phyloP scores from a whole-genome alignment of 306 rosid species.

The Styphnolobium japonicum region DNA sequence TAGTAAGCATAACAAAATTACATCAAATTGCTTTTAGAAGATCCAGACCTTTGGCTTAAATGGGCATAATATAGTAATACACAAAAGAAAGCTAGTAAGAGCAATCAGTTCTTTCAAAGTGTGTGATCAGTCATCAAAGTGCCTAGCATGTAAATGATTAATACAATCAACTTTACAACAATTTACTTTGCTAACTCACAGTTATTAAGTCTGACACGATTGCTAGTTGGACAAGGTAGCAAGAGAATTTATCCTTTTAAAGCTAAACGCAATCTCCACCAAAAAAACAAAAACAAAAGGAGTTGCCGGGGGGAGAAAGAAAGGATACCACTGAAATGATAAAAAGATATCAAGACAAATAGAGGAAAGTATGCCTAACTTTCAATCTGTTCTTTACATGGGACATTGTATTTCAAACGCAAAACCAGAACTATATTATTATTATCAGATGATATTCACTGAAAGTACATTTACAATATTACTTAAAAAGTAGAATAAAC shows the following conservation, averaged over 20 bases:
- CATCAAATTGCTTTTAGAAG: neutral
- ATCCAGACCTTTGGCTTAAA: neutral
- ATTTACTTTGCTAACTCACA: neutral
- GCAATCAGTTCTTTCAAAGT: conserved; percentile 2
- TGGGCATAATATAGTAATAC: neutral
- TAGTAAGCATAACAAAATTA: neutral
- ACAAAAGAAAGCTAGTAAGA: neutral
- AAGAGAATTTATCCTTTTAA: neutral
- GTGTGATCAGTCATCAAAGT: neutral
- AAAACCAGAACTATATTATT: neutral
- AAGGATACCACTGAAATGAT: neutral
- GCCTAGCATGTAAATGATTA: neutral
- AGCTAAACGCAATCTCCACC: neutral
- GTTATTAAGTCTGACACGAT: neutral
- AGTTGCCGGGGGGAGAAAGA: neutral
- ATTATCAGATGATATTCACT: neutral
- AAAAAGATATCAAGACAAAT: neutral
- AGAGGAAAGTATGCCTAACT: neutral
- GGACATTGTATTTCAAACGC: neutral
- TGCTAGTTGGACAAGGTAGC: neutral
- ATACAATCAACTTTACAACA: neutral
- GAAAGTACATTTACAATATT: neutral
- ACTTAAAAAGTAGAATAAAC: neutral
- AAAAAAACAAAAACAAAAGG: neutral
- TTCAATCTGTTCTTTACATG: neutral